A percentile compares a stretch with the other conserved stretches of the same genome.
Conservation (phyloP, 2,329 filamentous ascomycete genomes). For the Alternaria burnsii region DNA sequence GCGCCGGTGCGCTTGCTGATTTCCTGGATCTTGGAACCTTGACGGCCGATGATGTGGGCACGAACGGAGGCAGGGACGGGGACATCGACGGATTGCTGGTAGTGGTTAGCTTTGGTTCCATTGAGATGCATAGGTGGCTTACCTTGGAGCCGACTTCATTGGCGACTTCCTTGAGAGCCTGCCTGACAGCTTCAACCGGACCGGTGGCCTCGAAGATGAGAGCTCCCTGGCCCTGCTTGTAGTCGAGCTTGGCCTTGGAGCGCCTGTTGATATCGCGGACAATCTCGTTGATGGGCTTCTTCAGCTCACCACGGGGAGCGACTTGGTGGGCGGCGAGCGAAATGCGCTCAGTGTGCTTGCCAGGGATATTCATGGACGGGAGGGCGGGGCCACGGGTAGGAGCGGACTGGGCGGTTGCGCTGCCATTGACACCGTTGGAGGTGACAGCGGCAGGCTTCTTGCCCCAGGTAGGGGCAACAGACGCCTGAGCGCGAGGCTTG, state of each 20-base stretch:
- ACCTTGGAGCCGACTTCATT: slow-evolving; percentile 88
- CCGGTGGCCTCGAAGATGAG: slow-evolving; percentile 87
- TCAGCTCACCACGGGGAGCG: slow-evolving; percentile 77
- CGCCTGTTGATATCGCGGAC: slow-evolving; percentile 92
- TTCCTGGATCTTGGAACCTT: slow-evolving; percentile 87
- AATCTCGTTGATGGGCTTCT: slow-evolving; percentile 84
- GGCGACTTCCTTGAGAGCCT: slow-evolving; percentile 88
- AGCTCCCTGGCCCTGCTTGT: slow-evolving; percentile 76
- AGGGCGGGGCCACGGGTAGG: slow-evolving; percentile 51
- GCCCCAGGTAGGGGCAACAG: slow-evolving; percentile 79
- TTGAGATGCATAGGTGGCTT: slow-evolving; percentile 34
- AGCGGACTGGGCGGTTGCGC: slow-evolving; percentile 57
- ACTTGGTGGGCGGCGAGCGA: slow-evolving; percentile 79
- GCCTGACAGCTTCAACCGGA: slow-evolving; percentile 81
- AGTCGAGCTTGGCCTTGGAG: slow-evolving; percentile 84
- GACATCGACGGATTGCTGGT: slow-evolving; percentile 73
- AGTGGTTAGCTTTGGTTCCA: slow-evolving; percentile 17
- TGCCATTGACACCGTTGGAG: slow-evolving; percentile 59
- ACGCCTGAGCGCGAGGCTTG: slow-evolving; percentile 68
- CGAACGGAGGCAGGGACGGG: slow-evolving; percentile 84
- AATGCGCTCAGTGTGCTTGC: slow-evolving; percentile 80
- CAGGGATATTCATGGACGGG: slow-evolving; percentile 77
- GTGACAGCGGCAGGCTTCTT: slow-evolving; percentile 65
- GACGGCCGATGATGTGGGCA: slow-evolving; percentile 91
- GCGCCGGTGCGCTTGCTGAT: slow-evolving; percentile 91